Conservation (phyloP, 116 monocot genomes). For the Phalaenopsis hybrid region DNA sequence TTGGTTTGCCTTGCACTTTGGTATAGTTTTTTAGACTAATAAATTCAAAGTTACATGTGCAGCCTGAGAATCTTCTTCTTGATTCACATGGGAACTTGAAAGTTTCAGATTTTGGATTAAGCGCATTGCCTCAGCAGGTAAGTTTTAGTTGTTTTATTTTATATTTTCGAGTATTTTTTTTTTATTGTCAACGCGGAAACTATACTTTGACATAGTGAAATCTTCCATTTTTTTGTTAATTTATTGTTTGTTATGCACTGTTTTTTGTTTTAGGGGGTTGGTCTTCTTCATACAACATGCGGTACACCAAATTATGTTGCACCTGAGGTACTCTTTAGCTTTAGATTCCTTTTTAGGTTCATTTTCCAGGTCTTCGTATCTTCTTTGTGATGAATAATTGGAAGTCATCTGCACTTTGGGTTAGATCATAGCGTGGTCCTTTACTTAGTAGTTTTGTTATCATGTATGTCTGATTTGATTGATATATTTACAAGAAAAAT, state of each 20-base stretch:
- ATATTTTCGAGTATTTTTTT: neutral
- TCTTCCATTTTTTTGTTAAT: neutral
- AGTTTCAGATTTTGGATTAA: slow-evolving; percentile 88
- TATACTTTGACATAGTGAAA: neutral
- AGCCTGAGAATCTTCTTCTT: slow-evolving; percentile 94
- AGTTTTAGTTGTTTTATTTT: slow-evolving; percentile 10
- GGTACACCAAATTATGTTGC: slow-evolving; percentile 90
- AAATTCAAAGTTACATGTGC: slow-evolving; percentile 19
- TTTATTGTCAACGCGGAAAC: neutral
- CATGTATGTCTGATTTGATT: slow-evolving; percentile 6
- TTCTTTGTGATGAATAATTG: neutral
- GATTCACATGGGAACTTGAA: slow-evolving; percentile 73
- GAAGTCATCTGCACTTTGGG: neutral
- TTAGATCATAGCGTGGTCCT: neutral
- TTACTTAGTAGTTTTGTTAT: neutral
- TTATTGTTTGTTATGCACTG: slow-evolving; percentile 1
- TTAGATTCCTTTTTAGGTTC: neutral
- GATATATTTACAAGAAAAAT: neutral
- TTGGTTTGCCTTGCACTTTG: neutral
- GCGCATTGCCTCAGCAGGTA: slow-evolving; percentile 68
- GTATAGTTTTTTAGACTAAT: neutral
- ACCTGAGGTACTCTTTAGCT: slow-evolving; percentile 57
- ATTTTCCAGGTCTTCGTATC: neutral
- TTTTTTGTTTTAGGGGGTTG: slow-evolving; percentile 45
- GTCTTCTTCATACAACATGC: slow-evolving; percentile 75